Conservation (phyloP, 78 protist genomes). For the Diacronema lutheri region DNA sequence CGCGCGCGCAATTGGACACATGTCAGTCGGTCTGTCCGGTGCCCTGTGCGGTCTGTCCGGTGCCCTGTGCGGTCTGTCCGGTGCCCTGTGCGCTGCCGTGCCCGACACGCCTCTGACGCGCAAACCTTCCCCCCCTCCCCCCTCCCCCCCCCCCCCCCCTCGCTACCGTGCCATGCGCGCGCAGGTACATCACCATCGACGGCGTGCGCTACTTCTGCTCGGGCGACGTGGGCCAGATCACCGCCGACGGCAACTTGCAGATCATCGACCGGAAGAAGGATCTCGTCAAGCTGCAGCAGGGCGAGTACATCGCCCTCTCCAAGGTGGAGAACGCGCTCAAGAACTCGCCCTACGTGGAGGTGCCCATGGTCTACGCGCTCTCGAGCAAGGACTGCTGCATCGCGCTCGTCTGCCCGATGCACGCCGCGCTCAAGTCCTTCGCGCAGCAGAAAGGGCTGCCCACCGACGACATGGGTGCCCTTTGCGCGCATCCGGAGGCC, state of each 20-base stretch:
- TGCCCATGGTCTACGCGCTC: background rate
- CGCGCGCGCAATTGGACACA: too few relatives aligned
- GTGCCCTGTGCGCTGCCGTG: too few relatives aligned
- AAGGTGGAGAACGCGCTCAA: conserved; percentile 64
- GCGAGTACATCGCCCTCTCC: conserved; percentile 91
- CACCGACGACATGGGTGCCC: too few relatives aligned
- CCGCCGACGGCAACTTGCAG: conserved; percentile 59
- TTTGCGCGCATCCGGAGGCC: too few relatives aligned
- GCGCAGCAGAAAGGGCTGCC: background rate
- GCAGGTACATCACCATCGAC: conserved; percentile 7
- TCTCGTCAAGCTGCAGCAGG: conserved; percentile 89
- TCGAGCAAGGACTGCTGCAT: conserved; percentile 4
- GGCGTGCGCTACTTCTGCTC: conserved; percentile 93
- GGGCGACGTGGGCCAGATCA: conserved; percentile 91
- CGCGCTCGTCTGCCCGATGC: background rate
- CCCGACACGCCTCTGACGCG: too few relatives aligned
- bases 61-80: too few relatives aligned
- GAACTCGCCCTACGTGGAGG: background rate
- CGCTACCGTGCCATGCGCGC: too few relatives aligned
- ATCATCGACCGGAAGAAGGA: conserved; percentile 94
- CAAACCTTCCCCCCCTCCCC: too few relatives aligned
- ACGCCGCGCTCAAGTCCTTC: background rate
- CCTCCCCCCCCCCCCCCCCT: too few relatives aligned
- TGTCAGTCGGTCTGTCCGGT: too few relatives aligned
- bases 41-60: too few relatives aligned